Conservation (phyloP, 306 rosid genomes). For the Herpetospermum pedunculosum region DNA sequence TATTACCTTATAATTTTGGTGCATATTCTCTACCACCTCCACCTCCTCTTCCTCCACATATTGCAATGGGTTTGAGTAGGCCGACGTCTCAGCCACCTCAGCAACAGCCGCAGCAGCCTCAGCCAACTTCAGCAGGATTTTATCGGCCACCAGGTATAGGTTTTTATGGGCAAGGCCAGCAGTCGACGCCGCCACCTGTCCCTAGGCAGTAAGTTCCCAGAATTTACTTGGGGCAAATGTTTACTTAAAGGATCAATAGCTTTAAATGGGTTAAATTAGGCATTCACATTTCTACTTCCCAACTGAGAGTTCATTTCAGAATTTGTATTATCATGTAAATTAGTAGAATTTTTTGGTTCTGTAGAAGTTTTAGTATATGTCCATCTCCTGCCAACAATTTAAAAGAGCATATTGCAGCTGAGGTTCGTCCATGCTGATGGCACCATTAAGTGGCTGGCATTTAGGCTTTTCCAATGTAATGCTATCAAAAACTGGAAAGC, state of each 20-base stretch:
- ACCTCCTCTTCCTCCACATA: constrained; percentile 65
- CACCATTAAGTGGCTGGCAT: not conserved
- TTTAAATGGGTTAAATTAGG: constrained; percentile 8
- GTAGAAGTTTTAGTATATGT: not conserved
- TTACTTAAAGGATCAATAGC: not conserved
- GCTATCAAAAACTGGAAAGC: not conserved
- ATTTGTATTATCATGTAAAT: constrained; percentile 45
- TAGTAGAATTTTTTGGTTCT: constrained; percentile 21
- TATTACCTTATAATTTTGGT: constrained; percentile 52
- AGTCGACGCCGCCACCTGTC: constrained; percentile 51
- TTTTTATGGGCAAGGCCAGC: constrained; percentile 65
- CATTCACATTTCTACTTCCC: not conserved
- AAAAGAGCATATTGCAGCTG: constrained; percentile 4
- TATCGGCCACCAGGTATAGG: constrained; percentile 64
- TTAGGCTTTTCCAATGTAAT: not conserved
- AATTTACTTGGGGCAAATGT: constrained; percentile 5
- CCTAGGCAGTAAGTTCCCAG: constrained; percentile 56
- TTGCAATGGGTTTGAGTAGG: constrained; percentile 47
- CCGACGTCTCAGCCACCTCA: constrained; percentile 39
- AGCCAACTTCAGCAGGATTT: constrained; percentile 48
- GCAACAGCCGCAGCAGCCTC: constrained; percentile 37
- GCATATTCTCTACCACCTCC: constrained; percentile 58
- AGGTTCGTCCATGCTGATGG: constrained; percentile 12
- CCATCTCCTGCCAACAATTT: not conserved
- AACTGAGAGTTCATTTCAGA: constrained; percentile 21